Evolutionary conservation across 441 rosid species (phyloP).

Genomic region (Pelargonium citronellum): DNA sequence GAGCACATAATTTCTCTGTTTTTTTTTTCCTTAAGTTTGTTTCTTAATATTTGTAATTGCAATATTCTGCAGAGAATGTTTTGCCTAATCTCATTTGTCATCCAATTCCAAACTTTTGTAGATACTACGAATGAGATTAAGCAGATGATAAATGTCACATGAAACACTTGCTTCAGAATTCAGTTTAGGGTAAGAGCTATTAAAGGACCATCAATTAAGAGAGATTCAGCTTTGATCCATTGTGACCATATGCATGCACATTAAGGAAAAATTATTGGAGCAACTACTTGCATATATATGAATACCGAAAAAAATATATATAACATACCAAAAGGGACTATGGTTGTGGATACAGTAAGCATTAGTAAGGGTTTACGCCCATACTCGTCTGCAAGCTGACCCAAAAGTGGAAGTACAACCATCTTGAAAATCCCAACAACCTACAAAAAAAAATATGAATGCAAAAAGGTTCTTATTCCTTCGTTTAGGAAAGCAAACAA

Average conservation of each 20-base stretch:
- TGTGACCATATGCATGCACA: neutral
- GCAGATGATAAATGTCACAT: neutral
- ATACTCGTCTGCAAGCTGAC: constrained; percentile 54
- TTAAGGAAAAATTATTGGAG: neutral
- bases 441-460: too few relatives aligned
- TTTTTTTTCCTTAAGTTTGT: neutral
- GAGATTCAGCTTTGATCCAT: neutral
- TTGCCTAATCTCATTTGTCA: constrained; percentile 1
- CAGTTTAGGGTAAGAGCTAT: neutral
- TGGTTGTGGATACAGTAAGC: constrained; percentile 40
- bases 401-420: constrained; percentile 48
- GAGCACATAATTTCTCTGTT: neutral
- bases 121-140: neutral
- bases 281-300: neutral
- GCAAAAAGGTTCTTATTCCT: too few relatives aligned
- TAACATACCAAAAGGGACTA: constrained; percentile 45
- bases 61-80: neutral
- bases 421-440: constrained; percentile 61
- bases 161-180: neutral
- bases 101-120: neutral
- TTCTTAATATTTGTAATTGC: neutral
- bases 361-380: constrained; percentile 51
- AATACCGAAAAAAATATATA: neutral
- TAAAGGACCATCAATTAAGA: neutral
- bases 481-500: neutral